Evolutionary conservation across 1,284 basidiomycete species (phyloP).

Genomic region (Meripilus lineatus): DNA sequence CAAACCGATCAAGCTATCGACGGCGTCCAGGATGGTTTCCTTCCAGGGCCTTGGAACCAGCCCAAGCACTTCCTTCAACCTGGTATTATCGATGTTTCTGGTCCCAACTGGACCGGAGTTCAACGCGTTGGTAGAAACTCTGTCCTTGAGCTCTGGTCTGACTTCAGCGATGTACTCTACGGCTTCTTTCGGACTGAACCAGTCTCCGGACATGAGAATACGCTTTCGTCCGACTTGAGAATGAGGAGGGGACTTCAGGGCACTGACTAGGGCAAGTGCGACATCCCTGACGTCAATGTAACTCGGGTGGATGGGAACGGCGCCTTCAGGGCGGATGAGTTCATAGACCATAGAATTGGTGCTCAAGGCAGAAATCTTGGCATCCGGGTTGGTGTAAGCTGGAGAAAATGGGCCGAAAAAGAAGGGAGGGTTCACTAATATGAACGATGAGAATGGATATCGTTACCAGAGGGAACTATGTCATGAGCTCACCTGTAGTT

Average conservation of each 20-base stretch:
- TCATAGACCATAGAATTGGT: conserved; percentile 12
- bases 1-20: conserved; percentile 11
- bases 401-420: neutral
- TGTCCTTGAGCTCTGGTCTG: conserved; percentile 19
- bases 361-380: conserved; percentile 11
- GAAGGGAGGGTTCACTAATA: neutral
- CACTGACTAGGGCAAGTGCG: conserved; percentile 18
- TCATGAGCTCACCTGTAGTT: conserved; percentile 17
- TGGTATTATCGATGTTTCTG: conserved; percentile 12
- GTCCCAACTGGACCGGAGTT: conserved; percentile 4
- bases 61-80: conserved; percentile 14
- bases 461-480: too few species aligned
- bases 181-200: conserved; percentile 15
- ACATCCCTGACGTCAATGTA: conserved; percentile 24
- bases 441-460: neutral
- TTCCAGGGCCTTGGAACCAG: conserved; percentile 11
- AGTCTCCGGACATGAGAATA: conserved; percentile 17
- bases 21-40: conserved; percentile 13
- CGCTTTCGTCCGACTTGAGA: conserved; percentile 18
- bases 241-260: conserved; percentile 15
- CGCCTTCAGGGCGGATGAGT: conserved; percentile 9
- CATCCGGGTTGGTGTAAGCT: neutral
- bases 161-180: conserved; percentile 15
- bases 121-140: conserved; percentile 10
- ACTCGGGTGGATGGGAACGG: conserved; percentile 1